A percentile compares a stretch with the other conserved stretches of the same genome.
Evolutionary conservation across 139 green algal species (phyloP).

Genomic region (Coelastrella sp.): DNA sequence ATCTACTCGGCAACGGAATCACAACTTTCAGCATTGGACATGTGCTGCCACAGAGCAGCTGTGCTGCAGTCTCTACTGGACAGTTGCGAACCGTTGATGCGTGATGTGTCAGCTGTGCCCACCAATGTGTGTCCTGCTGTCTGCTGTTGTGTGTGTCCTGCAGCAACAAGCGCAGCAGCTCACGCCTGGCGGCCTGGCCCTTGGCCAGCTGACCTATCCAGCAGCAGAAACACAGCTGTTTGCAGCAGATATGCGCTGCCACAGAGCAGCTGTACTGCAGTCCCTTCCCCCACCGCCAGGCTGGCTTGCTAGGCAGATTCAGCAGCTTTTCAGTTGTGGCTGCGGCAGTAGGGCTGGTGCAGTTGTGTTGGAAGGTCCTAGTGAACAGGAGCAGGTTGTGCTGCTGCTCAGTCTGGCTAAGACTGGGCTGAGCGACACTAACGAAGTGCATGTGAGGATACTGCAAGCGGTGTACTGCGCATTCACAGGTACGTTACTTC

Average conservation of each 20-base stretch:
- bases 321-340: conserved; percentile 21
- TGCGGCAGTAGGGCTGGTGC: neutral
- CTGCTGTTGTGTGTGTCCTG: neutral
- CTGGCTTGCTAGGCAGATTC: conserved; percentile 23
- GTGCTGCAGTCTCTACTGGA: too few species aligned
- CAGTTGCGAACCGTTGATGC: too few species aligned
- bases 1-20: too few species aligned
- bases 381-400: conserved; percentile 35
- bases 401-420: conserved; percentile 29
- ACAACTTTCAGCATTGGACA: too few species aligned
- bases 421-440: neutral
- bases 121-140: too few species aligned
- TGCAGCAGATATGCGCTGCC: conserved; percentile 32
- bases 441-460: conserved; percentile 49
- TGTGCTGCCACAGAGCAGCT: too few species aligned
- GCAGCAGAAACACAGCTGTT: neutral
- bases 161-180: neutral
- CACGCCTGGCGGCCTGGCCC: neutral
- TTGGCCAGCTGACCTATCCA: neutral
- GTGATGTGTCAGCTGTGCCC: too few species aligned
- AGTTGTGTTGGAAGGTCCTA: neutral
- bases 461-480: conserved; percentile 46
- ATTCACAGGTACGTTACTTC: conserved; percentile 57
- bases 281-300: conserved; percentile 44
- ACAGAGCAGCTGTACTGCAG: conserved; percentile 37